Evolutionary conservation across 2,329 filamentous ascomycete genomes (phyloP), one percentile per base, ranked within the genome.

Genomic region (Paramyrothecium sp.): DNA sequence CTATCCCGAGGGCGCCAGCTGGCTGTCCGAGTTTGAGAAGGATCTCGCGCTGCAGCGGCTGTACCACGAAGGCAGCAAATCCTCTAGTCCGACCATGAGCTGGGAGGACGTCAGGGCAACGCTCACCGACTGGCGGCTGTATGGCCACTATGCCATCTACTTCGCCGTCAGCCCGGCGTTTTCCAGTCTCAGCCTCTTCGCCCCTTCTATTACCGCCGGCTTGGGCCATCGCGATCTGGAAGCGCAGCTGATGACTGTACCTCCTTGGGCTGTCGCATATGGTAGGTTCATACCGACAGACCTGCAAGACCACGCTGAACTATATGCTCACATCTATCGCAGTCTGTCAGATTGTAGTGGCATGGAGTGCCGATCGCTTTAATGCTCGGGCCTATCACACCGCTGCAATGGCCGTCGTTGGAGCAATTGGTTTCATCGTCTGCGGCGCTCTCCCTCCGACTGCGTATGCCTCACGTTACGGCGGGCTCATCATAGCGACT

Each of bases 21-120:
- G 86, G 74, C 78, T 92, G 3, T 82, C 76, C 3, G 73, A 78
- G 4, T 72, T 81, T 30, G 88, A 92, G 65, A 84, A 82, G 58
- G 78, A 79, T 5, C 76, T 92, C 17, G 78, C 78, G 2, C 62
- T 73, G 3, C 70, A 67, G 19, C 73, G 81, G 2, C 64, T 83
- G n/a, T 68, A 68, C 33, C 63, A 76, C 34, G 78, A 82, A 59
- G 80, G 80, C 38, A 78, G 77, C 62, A 78, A 81, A 62, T 85
- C 86, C 73, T 74, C 78, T 2, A 86, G 91, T 62, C 81, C 85
- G 16, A 80, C 77, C 60, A 83, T 87, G 65, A 89, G 82, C 1
- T 85, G 89, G 71, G 77, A 74, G 22, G 90, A 93, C 62, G 89
- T 87, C 75, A 89, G 86, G 65, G 81, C 85, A 20, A 91, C 87